Evolutionary conservation across 805 yeast genomes (phyloP).

Genomic region (Metschnikowia kofuensis): DNA sequence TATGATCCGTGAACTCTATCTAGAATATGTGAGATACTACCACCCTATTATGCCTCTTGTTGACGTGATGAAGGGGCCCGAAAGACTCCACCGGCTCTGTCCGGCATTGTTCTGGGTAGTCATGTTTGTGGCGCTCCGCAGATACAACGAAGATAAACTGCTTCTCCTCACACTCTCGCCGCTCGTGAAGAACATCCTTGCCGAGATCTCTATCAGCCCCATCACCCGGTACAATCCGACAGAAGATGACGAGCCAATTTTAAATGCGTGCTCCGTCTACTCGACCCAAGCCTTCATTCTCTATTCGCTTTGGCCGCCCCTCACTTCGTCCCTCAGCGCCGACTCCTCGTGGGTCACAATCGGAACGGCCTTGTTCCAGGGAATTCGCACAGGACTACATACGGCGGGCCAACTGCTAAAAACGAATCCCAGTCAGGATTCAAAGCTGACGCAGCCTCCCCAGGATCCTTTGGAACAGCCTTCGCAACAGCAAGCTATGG

Average conservation of each 20-base stretch:
- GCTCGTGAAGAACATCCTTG: conserved; percentile 68
- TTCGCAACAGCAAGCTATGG: conserved; percentile 27
- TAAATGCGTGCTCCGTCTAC: conserved; percentile 87
- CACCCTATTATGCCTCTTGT: conserved; percentile 88
- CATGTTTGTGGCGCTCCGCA: conserved; percentile 76
- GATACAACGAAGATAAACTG: conserved; percentile 40
- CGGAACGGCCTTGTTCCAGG: conserved; percentile 90
- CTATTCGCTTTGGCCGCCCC: conserved; percentile 94
- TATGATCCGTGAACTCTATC: conserved; percentile 59
- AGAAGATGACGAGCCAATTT: conserved; percentile 74
- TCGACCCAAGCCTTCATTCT: conserved; percentile 90
- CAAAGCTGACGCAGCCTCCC: too few species aligned
- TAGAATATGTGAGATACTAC: conserved; percentile 71
- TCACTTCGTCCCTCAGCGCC: conserved; percentile 90
- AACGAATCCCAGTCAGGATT: neutral
- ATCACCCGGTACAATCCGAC: conserved; percentile 79
- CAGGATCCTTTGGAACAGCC: neutral
- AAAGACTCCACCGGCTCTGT: conserved; percentile 69
- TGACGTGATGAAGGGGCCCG: conserved; percentile 79
- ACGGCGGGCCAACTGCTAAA: conserved; percentile 38
- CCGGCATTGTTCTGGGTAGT: conserved; percentile 94
- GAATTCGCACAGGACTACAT: conserved; percentile 87
- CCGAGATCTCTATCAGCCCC: conserved; percentile 88
- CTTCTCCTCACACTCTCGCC: conserved; percentile 65
- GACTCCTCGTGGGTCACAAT: conserved; percentile 95